Evolutionary conservation across 257 asterid genomes (phyloP).

Genomic region (Solanum neorickii): DNA sequence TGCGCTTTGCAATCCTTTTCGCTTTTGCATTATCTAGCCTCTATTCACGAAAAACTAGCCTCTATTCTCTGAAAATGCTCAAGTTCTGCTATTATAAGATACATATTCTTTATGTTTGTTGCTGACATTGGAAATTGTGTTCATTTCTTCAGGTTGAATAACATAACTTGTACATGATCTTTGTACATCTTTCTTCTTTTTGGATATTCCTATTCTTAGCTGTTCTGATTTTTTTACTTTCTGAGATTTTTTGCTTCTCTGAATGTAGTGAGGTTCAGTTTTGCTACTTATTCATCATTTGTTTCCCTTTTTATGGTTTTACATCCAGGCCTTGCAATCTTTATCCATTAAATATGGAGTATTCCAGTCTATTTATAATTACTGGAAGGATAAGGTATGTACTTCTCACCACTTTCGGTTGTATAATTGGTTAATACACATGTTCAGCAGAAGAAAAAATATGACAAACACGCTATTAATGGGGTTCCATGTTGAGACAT

Average conservation of each 20-base stretch:
- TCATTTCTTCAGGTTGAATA: not conserved
- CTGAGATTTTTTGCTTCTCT: not conserved
- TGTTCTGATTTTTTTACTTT: not conserved
- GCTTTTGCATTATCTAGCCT: not conserved
- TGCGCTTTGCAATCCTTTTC: not conserved
- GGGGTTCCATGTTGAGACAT: not conserved
- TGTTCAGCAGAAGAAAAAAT: not conserved
- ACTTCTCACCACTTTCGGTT: not conserved
- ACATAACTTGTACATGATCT: not conserved
- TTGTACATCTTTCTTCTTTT: not conserved
- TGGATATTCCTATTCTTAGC: not conserved
- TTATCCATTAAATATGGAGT: slow-evolving; percentile 78
- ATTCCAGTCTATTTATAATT: slow-evolving; percentile 80
- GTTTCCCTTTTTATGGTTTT: not conserved
- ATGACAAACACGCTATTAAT: not conserved
- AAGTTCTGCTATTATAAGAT: not conserved
- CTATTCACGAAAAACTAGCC: not conserved
- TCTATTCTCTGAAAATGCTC: not conserved
- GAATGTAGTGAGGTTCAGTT: not conserved
- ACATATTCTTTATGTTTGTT: not conserved
- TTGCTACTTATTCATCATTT: slow-evolving; percentile 1
- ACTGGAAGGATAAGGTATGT: slow-evolving; percentile 93
- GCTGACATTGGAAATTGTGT: not conserved
- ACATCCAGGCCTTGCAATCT: slow-evolving; percentile 69
- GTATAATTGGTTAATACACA: not conserved